phyloP scores from a whole-genome alignment of 768 basidiomycete species.

The Lactifluus subvellereus region DNA sequence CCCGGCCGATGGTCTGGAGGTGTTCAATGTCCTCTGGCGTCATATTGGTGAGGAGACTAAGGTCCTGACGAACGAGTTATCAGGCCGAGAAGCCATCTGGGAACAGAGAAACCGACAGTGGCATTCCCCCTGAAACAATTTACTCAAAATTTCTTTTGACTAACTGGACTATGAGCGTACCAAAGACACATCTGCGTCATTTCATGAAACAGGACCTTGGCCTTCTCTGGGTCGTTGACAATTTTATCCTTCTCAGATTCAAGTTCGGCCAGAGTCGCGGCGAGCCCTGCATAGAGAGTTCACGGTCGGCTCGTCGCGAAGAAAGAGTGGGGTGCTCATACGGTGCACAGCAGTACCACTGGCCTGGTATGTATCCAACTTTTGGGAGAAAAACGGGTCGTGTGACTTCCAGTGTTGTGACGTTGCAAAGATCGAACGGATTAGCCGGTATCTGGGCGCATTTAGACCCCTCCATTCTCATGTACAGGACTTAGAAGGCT shows the following conservation, averaged over 20 bases:
- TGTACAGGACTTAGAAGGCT: neutral
- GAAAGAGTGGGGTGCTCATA: slow-evolving; percentile 35
- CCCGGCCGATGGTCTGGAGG: slow-evolving; percentile 75
- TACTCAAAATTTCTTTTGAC: neutral
- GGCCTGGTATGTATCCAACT: slow-evolving; percentile 73
- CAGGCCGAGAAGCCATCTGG: neutral
- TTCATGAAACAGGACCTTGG: slow-evolving; percentile 65
- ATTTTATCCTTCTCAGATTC: slow-evolving; percentile 44
- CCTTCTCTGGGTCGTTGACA: slow-evolving; percentile 43
- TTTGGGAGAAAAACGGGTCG: slow-evolving; percentile 82
- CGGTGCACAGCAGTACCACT: slow-evolving; percentile 74
- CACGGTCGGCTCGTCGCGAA: neutral
- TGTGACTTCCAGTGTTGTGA: slow-evolving; percentile 65
- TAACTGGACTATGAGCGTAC: slow-evolving; percentile 34
- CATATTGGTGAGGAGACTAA: slow-evolving; percentile 84
- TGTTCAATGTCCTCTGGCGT: slow-evolving; percentile 75
- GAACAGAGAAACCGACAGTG: slow-evolving; percentile 47
- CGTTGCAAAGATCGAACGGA: slow-evolving; percentile 65
- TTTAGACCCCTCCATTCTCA: neutral
- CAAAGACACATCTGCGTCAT: slow-evolving; percentile 91
- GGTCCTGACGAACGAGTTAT: slow-evolving; percentile 48
- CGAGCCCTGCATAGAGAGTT: slow-evolving; percentile 50
- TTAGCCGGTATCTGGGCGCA: slow-evolving; percentile 66
- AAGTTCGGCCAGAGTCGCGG: slow-evolving; percentile 64
- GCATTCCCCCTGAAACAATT: slow-evolving; percentile 75